phyloP scores from a whole-genome alignment of 257 asterid species.

The Solanum pinnatisectum region DNA sequence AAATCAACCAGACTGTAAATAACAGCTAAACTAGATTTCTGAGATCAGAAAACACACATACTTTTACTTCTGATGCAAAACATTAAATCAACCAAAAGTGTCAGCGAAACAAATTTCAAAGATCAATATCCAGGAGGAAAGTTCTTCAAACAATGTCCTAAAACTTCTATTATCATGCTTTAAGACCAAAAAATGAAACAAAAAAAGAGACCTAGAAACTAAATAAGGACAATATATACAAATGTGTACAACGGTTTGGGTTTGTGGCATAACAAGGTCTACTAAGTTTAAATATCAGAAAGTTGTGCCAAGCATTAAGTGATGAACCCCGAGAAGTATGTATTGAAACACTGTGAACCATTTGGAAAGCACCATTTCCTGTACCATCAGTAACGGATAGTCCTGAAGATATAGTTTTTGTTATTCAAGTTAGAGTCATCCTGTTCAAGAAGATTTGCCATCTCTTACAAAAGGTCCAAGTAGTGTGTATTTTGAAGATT shows the following conservation, averaged over 20 bases:
- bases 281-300: not conserved
- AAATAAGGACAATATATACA: not conserved
- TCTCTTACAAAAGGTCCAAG: not conserved
- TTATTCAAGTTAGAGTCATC: not conserved
- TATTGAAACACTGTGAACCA: not conserved
- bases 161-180: not conserved
- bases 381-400: not conserved
- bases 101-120: not conserved
- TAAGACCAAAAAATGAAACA: not conserved
- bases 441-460: not conserved
- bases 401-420: not conserved
- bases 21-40: not conserved
- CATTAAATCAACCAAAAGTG: not conserved
- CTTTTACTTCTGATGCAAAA: not conserved
- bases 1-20: not conserved
- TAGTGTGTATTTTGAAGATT: not conserved
- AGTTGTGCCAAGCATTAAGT: not conserved
- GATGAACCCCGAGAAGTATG: not conserved
- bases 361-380: not conserved
- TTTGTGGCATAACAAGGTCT: not conserved
- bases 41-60: not conserved
- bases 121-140: not conserved
- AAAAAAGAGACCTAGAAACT: not conserved
- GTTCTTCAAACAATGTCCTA: not conserved
- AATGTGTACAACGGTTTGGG: not conserved